Evolutionary conservation across 176 grass and related monocot species (phyloP).

Genomic region (Rhynchospora breviuscula): DNA sequence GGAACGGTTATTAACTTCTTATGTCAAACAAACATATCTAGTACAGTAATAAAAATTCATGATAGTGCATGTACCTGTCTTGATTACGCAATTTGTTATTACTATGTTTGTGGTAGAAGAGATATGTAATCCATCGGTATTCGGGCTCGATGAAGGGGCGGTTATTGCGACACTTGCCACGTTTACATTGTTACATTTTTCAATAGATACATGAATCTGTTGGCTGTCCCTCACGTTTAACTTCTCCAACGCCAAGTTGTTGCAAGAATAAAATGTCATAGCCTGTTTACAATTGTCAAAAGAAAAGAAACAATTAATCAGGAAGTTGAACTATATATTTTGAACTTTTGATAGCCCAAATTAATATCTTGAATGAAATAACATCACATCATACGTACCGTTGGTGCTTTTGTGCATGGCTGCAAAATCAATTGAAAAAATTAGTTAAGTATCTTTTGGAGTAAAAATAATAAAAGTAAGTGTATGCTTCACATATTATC

Average conservation of each 20-base stretch:
- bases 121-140: slow-evolving; percentile 50
- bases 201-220: slow-evolving; percentile 42
- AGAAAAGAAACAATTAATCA: neutral
- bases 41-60: neutral
- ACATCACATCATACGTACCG: slow-evolving; percentile 25
- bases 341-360: neutral
- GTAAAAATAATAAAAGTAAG: neutral
- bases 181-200: slow-evolving; percentile 25
- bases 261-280: slow-evolving; percentile 36
- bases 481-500: neutral
- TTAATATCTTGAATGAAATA: slow-evolving; percentile 1
- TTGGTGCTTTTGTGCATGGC: slow-evolving; percentile 67
- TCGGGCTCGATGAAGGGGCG: slow-evolving; percentile 35
- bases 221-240: slow-evolving; percentile 33
- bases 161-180: slow-evolving; percentile 14
- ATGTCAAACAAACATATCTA: neutral
- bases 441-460: neutral
- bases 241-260: slow-evolving; percentile 33
- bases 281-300: slow-evolving; percentile 19
- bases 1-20: neutral
- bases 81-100: slow-evolving; percentile 36
- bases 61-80: slow-evolving; percentile 26
- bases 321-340: neutral
- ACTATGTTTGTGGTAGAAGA: slow-evolving; percentile 21
- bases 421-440: slow-evolving; percentile 14